Percentiles rank a stretch among this genome's conserved stretches.
phyloP scores from a whole-genome alignment of 108 stramenopile species.

The Discostella stelligeroides region DNA sequence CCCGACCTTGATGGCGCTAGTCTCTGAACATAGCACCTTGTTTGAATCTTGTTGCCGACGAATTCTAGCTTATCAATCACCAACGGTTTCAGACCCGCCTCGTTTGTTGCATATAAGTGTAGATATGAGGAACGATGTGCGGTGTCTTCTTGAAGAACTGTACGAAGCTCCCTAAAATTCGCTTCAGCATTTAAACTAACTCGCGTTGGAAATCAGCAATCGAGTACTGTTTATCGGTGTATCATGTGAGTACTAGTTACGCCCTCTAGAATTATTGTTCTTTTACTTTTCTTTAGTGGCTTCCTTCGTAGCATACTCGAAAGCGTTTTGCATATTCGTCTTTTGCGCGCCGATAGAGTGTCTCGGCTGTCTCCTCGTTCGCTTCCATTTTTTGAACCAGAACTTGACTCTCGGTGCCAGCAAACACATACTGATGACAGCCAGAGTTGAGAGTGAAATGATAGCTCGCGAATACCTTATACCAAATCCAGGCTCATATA shows the following conservation, averaged over 20 bases:
- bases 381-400: not conserved
- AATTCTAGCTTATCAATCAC: conserved; percentile 13
- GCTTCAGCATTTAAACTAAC: no score
- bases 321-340: conserved; percentile 9
- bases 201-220: no score
- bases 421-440: conserved; percentile 1
- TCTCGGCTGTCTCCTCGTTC: conserved; percentile 1
- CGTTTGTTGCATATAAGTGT: conserved; percentile 23
- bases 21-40: conserved; percentile 23
- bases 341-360: not conserved
- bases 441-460: not conserved
- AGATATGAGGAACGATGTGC: conserved; percentile 30
- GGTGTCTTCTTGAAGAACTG: conserved; percentile 30
- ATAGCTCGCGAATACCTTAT: conserved; percentile 53
- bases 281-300: conserved; percentile 2
- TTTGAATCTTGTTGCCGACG: conserved; percentile 38
- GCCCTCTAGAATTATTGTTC: not conserved
- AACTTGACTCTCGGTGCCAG: conserved; percentile 7
- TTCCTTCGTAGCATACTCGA: conserved; percentile 13
- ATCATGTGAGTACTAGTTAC: no score
- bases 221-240: no score
- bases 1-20: conserved; percentile 13
- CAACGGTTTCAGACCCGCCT: conserved; percentile 6
- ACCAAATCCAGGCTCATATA: conserved; percentile 66
- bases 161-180: not conserved